These are phyloP conservation scores for Oemleria cerasiformis DNA, from an alignment of 306 rosid genomes.

Conservation along the genomic window DNA sequence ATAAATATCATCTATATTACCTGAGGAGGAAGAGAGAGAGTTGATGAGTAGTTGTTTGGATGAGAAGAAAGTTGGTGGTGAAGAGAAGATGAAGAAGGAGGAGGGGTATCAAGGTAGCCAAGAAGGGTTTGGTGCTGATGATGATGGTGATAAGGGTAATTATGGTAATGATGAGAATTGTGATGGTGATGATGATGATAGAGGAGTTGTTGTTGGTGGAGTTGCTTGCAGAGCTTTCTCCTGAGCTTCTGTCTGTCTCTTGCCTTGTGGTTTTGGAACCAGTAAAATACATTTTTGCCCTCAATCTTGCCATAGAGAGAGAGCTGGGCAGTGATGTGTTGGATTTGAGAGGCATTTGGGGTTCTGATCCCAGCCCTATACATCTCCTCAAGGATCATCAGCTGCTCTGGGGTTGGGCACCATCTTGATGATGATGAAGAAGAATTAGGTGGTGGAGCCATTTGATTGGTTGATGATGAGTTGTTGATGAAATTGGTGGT, in stretches of 20 bases:
- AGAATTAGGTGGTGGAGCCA: constrained; percentile 55
- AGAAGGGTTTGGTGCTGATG: constrained; percentile 42
- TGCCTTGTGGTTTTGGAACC: constrained; percentile 98
- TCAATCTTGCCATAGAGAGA: constrained; percentile 84
- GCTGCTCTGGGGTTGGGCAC: constrained; percentile 92
- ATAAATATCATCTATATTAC: constrained; percentile 20
- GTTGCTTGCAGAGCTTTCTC: constrained; percentile 72
- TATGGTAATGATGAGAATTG: constrained; percentile 4
- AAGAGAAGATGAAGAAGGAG: constrained; percentile 23
- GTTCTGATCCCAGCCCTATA: constrained; percentile 76
- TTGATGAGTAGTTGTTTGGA: constrained; percentile 23
- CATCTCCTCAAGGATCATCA: constrained; percentile 86
- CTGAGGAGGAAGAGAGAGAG: constrained; percentile 42
- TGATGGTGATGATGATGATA: constrained; percentile 21
- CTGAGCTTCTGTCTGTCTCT: constrained; percentile 85
- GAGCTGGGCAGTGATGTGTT: constrained; percentile 80
- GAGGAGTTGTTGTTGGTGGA: constrained; percentile 54
- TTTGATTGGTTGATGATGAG: neutral
- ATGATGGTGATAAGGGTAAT: neutral
- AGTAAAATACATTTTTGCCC: constrained; percentile 91
- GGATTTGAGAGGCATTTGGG: constrained; percentile 84
- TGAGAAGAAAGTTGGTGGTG: constrained; percentile 31
- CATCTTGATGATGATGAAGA: constrained; percentile 61
- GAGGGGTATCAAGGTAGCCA: constrained; percentile 30
- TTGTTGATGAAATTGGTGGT: neutral